A percentile compares a stretch with the other conserved stretches of the same genome.
Evolutionary conservation across 352 stramenopile genomes (phyloP).

Genomic region (Pythium graminicola): DNA sequence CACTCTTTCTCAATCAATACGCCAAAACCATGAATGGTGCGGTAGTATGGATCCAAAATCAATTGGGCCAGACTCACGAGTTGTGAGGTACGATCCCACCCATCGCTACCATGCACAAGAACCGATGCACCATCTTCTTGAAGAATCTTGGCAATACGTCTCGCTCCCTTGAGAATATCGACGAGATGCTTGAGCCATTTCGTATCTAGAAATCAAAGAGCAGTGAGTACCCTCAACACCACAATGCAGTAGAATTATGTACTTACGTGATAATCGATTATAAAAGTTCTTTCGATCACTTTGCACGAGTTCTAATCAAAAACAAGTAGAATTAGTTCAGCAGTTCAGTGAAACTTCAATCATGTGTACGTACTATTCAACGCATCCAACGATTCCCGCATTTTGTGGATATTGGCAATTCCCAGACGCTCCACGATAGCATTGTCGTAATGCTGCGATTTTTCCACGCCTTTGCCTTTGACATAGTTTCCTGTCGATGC

Average conservation of each 20-base stretch:
- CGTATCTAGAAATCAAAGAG: too few species aligned
- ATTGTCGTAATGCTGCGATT: conserved; percentile 95
- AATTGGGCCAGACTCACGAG: conserved; percentile 72
- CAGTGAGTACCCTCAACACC: too few species aligned
- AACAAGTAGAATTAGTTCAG: neutral
- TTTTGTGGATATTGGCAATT: conserved; percentile 99
- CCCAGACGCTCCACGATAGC: conserved; percentile 96
- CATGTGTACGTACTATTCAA: conserved; percentile 56
- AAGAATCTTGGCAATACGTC: neutral
- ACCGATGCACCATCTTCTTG: conserved; percentile 29
- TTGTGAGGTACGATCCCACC: conserved; percentile 83
- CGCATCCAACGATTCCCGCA: conserved; percentile 92
- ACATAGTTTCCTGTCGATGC: conserved; percentile 76
- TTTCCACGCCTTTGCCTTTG: conserved; percentile 91
- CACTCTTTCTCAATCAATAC: conserved; percentile 85
- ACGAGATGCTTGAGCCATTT: neutral
- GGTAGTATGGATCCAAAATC: conserved; percentile 85
- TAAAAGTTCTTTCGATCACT: too few species aligned
- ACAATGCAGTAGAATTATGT: too few species aligned
- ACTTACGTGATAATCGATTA: too few species aligned
- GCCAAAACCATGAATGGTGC: conserved; percentile 78
- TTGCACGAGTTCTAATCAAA: too few species aligned
- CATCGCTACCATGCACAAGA: conserved; percentile 85
- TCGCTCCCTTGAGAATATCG: neutral
- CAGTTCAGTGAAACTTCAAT: neutral